Percentiles rank a stretch among this genome's conserved stretches.
Evolutionary conservation across 1,284 basidiomycete genomes (phyloP).

Genomic region (Termitomyces sp.): DNA sequence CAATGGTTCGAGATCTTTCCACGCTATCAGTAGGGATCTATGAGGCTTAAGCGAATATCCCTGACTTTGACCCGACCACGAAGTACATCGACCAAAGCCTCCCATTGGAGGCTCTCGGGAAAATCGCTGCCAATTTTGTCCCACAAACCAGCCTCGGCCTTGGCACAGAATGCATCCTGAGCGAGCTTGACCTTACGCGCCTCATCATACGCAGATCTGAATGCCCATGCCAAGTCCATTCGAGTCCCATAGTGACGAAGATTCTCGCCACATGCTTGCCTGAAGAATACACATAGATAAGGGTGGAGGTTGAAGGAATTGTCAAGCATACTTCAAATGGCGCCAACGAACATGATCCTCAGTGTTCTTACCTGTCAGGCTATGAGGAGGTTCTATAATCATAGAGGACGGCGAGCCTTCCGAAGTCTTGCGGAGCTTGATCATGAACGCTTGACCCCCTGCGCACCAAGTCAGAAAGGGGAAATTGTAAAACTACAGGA

Average conservation of each 20-base stretch:
- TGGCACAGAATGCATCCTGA: conserved; percentile 70
- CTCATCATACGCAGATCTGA: conserved; percentile 56
- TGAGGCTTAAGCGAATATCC: not conserved
- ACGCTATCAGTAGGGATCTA: not conserved
- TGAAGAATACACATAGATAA: conserved; percentile 20
- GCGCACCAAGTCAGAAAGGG: conserved; percentile 1
- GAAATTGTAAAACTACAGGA: not conserved
- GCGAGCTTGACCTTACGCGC: conserved; percentile 65
- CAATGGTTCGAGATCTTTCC: conserved; percentile 57
- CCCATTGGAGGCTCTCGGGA: conserved; percentile 74
- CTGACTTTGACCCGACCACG: conserved; percentile 72
- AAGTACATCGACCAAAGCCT: conserved; percentile 78
- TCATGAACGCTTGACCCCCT: conserved; percentile 67
- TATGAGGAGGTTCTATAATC: conserved; percentile 59
- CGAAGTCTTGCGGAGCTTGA: conserved; percentile 58
- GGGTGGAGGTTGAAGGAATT: not conserved
- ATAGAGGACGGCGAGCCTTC: conserved; percentile 57
- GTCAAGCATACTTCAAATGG: conserved; percentile 48
- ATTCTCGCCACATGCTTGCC: conserved; percentile 60
- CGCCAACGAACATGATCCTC: conserved; percentile 42
- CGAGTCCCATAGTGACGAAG: conserved; percentile 39
- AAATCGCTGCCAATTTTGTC: conserved; percentile 46
- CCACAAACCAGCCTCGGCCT: conserved; percentile 57
- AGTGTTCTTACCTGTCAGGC: conserved; percentile 31
- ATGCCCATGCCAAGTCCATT: conserved; percentile 61